phyloP scores from a whole-genome alignment of 139 green algal species.

The Coelastrella sp. region DNA sequence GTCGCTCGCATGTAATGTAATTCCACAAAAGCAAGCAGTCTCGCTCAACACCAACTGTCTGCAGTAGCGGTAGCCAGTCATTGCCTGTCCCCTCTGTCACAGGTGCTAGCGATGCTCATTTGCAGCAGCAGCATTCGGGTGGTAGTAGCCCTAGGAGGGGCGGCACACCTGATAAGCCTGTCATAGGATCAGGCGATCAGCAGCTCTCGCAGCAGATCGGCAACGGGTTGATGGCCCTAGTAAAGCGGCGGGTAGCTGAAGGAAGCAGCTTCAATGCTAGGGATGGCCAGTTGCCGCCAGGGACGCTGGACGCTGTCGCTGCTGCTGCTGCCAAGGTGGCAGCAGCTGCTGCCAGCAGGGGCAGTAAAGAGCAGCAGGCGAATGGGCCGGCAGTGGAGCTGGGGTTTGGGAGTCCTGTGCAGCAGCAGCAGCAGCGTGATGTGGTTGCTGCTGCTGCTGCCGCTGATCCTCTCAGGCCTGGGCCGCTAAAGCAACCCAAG shows the following conservation, averaged over 20 bases:
- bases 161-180: not conserved
- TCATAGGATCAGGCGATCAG: not conserved
- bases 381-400: not conserved
- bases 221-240: slow-evolving; percentile 17
- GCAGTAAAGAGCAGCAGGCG: not conserved
- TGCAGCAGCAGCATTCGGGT: slow-evolving; percentile 23
- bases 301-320: not conserved
- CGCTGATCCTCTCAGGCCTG: slow-evolving; percentile 20
- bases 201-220: slow-evolving; percentile 25
- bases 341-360: not conserved
- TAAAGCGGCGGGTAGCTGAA: slow-evolving; percentile 22
- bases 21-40: no score
- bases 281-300: not conserved
- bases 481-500: not conserved
- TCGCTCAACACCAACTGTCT: no score
- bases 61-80: no score
- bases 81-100: no score
- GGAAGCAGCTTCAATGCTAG: slow-evolving; percentile 1
- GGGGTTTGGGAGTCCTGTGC: slow-evolving; percentile 32
- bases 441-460: slow-evolving; percentile 7
- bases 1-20: no score
- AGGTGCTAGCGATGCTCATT: not conserved
- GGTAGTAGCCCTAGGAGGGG: not conserved
- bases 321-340: not conserved
- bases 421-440: slow-evolving; percentile 19